Base-by-base conservation (phyloP, 352 stramenopile genomes). In the Elongisporangium prolatum region DNA sequence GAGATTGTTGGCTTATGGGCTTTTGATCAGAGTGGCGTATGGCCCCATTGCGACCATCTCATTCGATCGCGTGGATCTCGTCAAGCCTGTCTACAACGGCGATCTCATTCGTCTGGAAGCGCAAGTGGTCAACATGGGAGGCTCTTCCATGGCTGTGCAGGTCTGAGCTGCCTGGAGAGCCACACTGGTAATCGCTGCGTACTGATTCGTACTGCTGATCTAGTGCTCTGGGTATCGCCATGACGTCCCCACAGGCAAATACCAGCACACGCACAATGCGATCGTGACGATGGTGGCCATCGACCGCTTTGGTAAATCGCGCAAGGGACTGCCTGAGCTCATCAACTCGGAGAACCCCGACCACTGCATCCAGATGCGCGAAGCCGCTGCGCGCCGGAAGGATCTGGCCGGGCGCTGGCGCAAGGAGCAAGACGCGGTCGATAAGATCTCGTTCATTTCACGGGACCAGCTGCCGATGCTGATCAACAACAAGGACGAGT, bases 221-320 rank as follows among this genome's bases (percentile, higher is more conserved):
- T 49, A 28, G 24, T 59, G 21, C 21, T 62, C 52, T 38, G 77
- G 77, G 8, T 86, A 75, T 47, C 74, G 74, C 13, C 64, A 83
- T 44, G 77, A 86, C 54, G 16, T 79, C 4, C 52, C 61, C 2
- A 71, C 61, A 5, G 70, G 65, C 40, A 47, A 34, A 17, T 84
- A 76, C 51, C 56, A 86, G 50, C 74, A 84, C 64, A 87, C 77
- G 10, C 77, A 84, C 66, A 69, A 71, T 16, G 74, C 77, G 16
- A 65, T 87, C 53, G 74, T 87, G 50, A 87, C 77, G n/a, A 79
- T 87, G 67, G 77, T 87, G 47, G 72, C 77, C 18, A 80, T 87
- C 61, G 75, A 83, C 59, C 69, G 71, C 50, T 80, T 84, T 24
- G 73, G 71, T 0, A 57, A 69, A 1, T 64, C 74, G 13, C 67